Evolutionary conservation across 805 yeast genomes (phyloP).

Genomic region (Starmerella sirachaensis): DNA sequence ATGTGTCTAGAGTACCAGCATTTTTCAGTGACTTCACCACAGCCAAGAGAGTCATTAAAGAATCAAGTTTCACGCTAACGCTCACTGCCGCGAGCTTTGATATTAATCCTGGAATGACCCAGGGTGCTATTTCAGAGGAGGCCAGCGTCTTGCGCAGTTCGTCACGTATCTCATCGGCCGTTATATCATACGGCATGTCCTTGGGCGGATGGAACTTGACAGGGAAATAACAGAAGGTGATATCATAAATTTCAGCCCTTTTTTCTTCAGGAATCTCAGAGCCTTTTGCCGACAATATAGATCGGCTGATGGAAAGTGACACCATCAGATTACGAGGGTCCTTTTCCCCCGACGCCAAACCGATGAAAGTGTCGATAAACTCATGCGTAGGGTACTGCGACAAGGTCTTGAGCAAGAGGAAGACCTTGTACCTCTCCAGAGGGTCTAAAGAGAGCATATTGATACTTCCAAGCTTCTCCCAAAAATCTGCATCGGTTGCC

Average conservation of each 20-base stretch:
- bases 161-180: slow-evolving; percentile 57
- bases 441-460: slow-evolving; percentile 14
- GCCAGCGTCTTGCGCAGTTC: slow-evolving; percentile 47
- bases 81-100: slow-evolving; percentile 51
- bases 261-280: slow-evolving; percentile 33
- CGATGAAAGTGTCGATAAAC: slow-evolving; percentile 47
- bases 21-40: slow-evolving; percentile 44
- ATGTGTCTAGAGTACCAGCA: slow-evolving; percentile 36
- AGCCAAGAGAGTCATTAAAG: slow-evolving; percentile 46
- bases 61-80: slow-evolving; percentile 46
- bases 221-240: slow-evolving; percentile 90
- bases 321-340: slow-evolving; percentile 78
- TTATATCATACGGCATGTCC: slow-evolving; percentile 75
- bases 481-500: background rate
- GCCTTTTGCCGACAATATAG: slow-evolving; percentile 31
- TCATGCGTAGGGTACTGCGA: slow-evolving; percentile 5
- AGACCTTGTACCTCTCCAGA: slow-evolving; percentile 6
- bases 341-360: slow-evolving; percentile 75
- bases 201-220: slow-evolving; percentile 85
- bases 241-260: slow-evolving; percentile 67
- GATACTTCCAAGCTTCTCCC: slow-evolving; percentile 5
- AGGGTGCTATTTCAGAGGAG: slow-evolving; percentile 59
- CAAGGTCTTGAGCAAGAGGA: slow-evolving; percentile 5
- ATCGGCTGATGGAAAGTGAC: slow-evolving; percentile 48
- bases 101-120: slow-evolving; percentile 61